These are phyloP conservation scores for Lecanicillium sp. DNA, from an alignment of 2,329 filamentous ascomycete species.

Conservation along the genomic window DNA sequence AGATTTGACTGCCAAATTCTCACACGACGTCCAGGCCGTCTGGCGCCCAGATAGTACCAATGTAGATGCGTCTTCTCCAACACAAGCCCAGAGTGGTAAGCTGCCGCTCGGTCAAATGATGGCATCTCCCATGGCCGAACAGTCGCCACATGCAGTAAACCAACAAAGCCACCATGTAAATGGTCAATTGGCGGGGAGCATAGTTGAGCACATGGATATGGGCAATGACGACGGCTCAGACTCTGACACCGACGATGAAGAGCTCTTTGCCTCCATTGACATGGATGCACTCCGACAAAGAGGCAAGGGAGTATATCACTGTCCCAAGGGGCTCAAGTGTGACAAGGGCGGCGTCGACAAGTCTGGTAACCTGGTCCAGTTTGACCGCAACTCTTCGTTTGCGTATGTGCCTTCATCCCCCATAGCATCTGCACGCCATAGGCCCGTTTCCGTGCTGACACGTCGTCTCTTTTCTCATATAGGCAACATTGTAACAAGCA, in stretches of 20 bases:
- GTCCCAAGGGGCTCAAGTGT: slow-evolving; percentile 30
- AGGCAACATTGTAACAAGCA: slow-evolving; percentile 40
- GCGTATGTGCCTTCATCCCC: slow-evolving; percentile 22
- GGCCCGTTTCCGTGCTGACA: too few relatives aligned
- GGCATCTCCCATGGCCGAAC: neutral
- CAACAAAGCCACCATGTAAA: neutral
- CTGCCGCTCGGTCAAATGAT: neutral
- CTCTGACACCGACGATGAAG: slow-evolving; percentile 28
- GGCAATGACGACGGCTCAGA: slow-evolving; percentile 23
- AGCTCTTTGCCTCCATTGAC: slow-evolving; percentile 30
- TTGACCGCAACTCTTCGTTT: slow-evolving; percentile 38
- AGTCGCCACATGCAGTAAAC: neutral
- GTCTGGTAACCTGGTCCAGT: slow-evolving; percentile 31
- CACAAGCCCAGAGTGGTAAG: neutral
- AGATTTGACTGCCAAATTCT: slow-evolving; percentile 29
- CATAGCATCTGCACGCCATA: slow-evolving; percentile 7
- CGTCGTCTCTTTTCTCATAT: slow-evolving; percentile 2
- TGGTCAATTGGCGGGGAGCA: neutral
- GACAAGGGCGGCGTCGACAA: slow-evolving; percentile 37
- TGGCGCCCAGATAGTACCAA: slow-evolving; percentile 22
- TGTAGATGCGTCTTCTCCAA: neutral
- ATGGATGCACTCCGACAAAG: slow-evolving; percentile 34
- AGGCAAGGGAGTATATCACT: slow-evolving; percentile 34
- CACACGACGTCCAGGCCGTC: slow-evolving; percentile 27
- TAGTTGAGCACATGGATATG: slow-evolving; percentile 3